Conservation (phyloP, 1,284 basidiomycete species). For the Spongiforma sp. region DNA sequence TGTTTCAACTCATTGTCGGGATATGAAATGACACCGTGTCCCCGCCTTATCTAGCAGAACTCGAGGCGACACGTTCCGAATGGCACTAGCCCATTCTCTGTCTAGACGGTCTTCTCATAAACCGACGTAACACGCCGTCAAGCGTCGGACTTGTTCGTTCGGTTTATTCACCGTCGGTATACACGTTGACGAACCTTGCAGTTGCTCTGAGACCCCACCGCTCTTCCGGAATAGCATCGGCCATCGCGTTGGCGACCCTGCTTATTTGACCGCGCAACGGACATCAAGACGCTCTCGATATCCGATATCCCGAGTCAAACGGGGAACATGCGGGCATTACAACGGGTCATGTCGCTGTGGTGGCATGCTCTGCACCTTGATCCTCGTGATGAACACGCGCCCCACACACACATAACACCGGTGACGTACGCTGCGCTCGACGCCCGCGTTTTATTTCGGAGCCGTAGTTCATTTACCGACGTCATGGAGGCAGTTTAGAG, state of each 20-base stretch:
- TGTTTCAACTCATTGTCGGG: slow-evolving; percentile 15
- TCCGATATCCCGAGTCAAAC: background rate
- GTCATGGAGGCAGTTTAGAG: slow-evolving; percentile 6
- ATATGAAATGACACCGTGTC: slow-evolving; percentile 17
- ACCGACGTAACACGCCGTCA: background rate
- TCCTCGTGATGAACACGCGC: slow-evolving; percentile 25
- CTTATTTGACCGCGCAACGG: background rate
- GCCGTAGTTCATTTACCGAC: slow-evolving; percentile 23
- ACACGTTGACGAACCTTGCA: too few relatives aligned
- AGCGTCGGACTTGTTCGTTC: too few relatives aligned
- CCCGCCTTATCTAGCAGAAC: slow-evolving; percentile 3
- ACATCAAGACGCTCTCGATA: background rate
- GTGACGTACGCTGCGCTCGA: slow-evolving; percentile 11
- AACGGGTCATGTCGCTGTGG: too few relatives aligned
- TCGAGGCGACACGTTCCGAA: background rate
- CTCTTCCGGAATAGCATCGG: background rate
- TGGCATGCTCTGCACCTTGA: background rate
- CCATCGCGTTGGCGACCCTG: background rate
- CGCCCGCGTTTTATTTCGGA: slow-evolving; percentile 22
- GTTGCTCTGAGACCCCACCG: too few relatives aligned
- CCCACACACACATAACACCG: slow-evolving; percentile 5
- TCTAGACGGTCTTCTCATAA: too few relatives aligned
- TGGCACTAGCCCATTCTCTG: too few relatives aligned
- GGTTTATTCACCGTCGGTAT: too few relatives aligned
- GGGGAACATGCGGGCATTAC: slow-evolving; percentile 1